Conservation (phyloP, 345 rosid species). For the Cochlearia excelsa region DNA sequence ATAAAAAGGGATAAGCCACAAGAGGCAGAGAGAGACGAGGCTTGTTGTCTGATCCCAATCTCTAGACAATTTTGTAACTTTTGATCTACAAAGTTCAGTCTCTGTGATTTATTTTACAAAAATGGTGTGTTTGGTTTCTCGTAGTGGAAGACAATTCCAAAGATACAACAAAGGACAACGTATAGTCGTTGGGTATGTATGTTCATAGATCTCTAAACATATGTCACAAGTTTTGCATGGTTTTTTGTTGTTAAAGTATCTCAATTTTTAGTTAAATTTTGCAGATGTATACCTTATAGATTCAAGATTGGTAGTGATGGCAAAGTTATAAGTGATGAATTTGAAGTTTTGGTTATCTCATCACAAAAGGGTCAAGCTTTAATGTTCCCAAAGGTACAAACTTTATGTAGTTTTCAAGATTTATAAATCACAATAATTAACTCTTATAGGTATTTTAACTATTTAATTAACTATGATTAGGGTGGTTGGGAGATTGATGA, state of each 20-base stretch:
- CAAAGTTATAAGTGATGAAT: slow-evolving; percentile 32
- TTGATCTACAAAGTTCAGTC: neutral
- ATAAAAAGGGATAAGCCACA: too few species aligned
- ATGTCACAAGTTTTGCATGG: too few species aligned
- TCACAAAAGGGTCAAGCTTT: slow-evolving; percentile 77
- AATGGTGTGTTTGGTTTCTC: slow-evolving; percentile 66
- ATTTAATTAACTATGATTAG: slow-evolving; percentile 28
- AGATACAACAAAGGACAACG: slow-evolving; percentile 74
- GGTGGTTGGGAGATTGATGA: slow-evolving; percentile 98
- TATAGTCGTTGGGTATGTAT: slow-evolving; percentile 77
- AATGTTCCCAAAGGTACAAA: slow-evolving; percentile 84
- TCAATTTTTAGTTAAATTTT: neutral
- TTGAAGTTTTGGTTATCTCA: slow-evolving; percentile 69
- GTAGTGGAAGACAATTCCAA: slow-evolving; percentile 72
- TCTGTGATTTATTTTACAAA: neutral
- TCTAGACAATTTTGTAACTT: slow-evolving; percentile 1
- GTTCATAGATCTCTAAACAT: neutral
- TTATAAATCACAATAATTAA: neutral
- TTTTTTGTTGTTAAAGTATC: neutral
- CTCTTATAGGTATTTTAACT: too few species aligned
- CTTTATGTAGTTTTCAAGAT: neutral
- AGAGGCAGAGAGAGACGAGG: too few species aligned
- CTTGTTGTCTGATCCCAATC: neutral
- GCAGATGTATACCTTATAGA: slow-evolving; percentile 82
- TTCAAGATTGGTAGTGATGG: slow-evolving; percentile 42